These are phyloP conservation scores for Noccaea bulbosa DNA, from an alignment of 345 rosid genomes.

Conservation along the genomic window DNA sequence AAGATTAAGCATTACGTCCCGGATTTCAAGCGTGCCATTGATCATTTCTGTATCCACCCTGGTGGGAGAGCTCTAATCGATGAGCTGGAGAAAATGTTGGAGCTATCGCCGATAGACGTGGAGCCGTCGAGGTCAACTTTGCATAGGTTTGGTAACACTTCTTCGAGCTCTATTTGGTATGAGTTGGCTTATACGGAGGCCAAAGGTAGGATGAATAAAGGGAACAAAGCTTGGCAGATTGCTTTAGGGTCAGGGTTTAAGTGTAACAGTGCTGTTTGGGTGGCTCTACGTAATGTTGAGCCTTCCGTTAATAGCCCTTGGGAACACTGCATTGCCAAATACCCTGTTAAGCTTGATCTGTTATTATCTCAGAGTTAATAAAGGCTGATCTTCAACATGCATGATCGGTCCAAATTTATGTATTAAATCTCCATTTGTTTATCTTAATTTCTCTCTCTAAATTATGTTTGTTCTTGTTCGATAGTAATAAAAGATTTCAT, in stretches of 20 bases:
- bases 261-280: slow-evolving; percentile 46
- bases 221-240: slow-evolving; percentile 46
- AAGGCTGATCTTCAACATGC: background rate
- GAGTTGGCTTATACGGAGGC: slow-evolving; percentile 44
- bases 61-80: slow-evolving; percentile 45
- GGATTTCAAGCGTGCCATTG: slow-evolving; percentile 82
- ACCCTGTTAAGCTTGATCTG: slow-evolving; percentile 56
- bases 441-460: background rate
- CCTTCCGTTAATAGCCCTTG: slow-evolving; percentile 61
- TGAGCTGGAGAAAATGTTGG: slow-evolving; percentile 35
- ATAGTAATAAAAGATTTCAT: no score
- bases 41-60: slow-evolving; percentile 64
- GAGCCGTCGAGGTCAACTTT: slow-evolving; percentile 42
- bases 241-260: slow-evolving; percentile 46
- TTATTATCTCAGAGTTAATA: slow-evolving; percentile 19
- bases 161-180: slow-evolving; percentile 45
- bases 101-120: slow-evolving; percentile 25
- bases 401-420: background rate
- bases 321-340: slow-evolving; percentile 63
- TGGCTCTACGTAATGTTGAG: slow-evolving; percentile 17
- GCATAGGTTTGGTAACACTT: slow-evolving; percentile 45
- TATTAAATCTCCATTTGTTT: background rate
- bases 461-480: background rate
- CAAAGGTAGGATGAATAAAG: slow-evolving; percentile 43
- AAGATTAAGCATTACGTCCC: slow-evolving; percentile 62